Conservation (phyloP, 169 alveolate species). For the Cryptosporidium parvum region DNA sequence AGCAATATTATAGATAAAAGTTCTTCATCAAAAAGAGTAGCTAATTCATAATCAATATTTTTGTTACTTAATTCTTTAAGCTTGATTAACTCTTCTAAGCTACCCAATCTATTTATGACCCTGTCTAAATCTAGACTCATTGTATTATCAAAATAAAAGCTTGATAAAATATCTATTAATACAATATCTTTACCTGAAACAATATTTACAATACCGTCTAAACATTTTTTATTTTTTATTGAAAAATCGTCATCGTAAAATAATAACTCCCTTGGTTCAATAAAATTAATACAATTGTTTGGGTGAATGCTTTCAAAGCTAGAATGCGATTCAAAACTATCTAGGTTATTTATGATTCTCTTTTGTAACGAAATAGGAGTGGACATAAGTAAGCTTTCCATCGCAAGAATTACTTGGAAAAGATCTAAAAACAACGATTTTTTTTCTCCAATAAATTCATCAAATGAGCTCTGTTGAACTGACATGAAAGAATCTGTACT, state of each 20-base stretch:
- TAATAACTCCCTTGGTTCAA: constrained; percentile 45
- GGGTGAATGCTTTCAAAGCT: background rate
- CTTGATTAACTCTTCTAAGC: background rate
- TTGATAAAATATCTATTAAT: constrained; percentile 44
- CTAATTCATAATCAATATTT: background rate
- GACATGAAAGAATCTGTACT: background rate
- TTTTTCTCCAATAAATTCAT: constrained; percentile 16
- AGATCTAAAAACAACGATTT: constrained; percentile 33
- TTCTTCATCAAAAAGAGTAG: constrained; percentile 26
- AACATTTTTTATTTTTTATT: constrained; percentile 19
- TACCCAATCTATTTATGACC: constrained; percentile 9
- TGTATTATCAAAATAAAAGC: constrained; percentile 19
- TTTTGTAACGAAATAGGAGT: constrained; percentile 58
- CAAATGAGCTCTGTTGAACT: background rate
- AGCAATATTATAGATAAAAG: constrained; percentile 11
- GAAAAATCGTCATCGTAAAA: constrained; percentile 20
- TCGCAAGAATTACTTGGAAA: constrained; percentile 49
- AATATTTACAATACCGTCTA: background rate
- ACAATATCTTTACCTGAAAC: constrained; percentile 58
- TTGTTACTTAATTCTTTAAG: background rate
- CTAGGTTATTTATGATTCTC: background rate
- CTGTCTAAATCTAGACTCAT: background rate
- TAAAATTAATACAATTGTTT: constrained; percentile 17
- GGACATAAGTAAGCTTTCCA: constrained; percentile 18
- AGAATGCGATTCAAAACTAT: background rate